Evolutionary conservation across 2,329 filamentous ascomycete species (phyloP).

Genomic region (Triangularia verruculosa): DNA sequence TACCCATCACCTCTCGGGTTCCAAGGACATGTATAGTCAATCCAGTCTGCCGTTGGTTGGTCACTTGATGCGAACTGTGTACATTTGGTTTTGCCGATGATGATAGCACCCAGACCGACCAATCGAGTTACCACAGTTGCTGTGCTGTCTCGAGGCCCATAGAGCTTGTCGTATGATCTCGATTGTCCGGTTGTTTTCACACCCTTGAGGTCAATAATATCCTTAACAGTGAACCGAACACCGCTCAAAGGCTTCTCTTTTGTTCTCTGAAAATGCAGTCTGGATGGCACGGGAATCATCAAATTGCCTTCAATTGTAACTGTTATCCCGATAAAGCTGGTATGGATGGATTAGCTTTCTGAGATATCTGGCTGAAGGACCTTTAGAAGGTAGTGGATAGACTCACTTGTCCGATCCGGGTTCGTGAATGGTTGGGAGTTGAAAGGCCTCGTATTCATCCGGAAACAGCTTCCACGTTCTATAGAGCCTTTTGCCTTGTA

Average conservation of each 20-base stretch:
- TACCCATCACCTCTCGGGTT: constrained; percentile 15
- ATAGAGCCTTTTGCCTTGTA: too few species aligned
- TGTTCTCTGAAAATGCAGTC: too few species aligned
- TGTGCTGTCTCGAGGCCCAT: neutral
- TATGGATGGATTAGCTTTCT: too few species aligned
- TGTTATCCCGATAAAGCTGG: too few species aligned
- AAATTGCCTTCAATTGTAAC: too few species aligned
- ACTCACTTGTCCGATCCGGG: too few species aligned
- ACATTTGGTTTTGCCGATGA: constrained; percentile 12
- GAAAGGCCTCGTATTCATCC: too few species aligned
- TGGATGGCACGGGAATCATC: too few species aligned
- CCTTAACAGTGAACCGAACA: constrained; percentile 12
- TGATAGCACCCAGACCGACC: neutral
- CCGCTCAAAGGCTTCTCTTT: constrained; percentile 11
- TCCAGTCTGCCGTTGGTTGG: constrained; percentile 13
- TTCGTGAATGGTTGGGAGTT: too few species aligned
- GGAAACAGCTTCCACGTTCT: too few species aligned
- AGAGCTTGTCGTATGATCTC: neutral
- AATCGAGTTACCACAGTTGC: neutral
- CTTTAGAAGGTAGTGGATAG: too few species aligned
- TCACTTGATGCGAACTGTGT: constrained; percentile 13
- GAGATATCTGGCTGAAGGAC: too few species aligned
- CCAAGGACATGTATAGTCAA: constrained; percentile 16
- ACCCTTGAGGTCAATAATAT: constrained; percentile 11
- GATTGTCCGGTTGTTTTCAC: constrained; percentile 3